These are phyloP conservation scores for Piper betle DNA, from an alignment of 164 flowering plant species.

Conservation along the genomic window DNA sequence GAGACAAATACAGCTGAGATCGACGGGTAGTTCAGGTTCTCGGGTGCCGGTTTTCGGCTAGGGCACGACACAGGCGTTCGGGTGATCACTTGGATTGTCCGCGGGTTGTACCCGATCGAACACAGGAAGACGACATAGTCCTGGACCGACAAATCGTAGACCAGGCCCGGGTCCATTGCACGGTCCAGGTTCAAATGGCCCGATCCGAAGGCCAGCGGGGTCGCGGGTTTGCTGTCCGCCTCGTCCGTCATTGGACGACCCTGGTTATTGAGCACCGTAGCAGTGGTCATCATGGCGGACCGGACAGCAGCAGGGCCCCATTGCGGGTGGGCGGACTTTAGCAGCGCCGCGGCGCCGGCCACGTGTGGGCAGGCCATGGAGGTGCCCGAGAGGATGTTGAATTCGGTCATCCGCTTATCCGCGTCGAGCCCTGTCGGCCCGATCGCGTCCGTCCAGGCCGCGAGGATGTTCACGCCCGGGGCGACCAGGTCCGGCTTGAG, in stretches of 20 bases:
- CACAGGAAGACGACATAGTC: constrained; percentile 64
- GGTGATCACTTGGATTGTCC: constrained; percentile 56
- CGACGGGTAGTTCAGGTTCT: constrained; percentile 74
- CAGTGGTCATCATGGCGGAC: constrained; percentile 84
- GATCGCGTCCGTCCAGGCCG: constrained; percentile 69
- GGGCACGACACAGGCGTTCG: constrained; percentile 38
- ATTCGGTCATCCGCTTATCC: constrained; percentile 49
- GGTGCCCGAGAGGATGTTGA: constrained; percentile 76
- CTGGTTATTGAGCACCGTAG: constrained; percentile 27
- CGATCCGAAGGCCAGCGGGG: constrained; percentile 54
- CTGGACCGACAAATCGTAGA: constrained; percentile 36
- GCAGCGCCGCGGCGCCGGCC: constrained; percentile 75
- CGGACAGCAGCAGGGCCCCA: constrained; percentile 75
- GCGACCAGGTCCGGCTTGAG: constrained; percentile 78
- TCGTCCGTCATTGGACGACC: constrained; percentile 42
- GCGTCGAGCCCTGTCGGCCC: constrained; percentile 65
- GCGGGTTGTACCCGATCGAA: constrained; percentile 43
- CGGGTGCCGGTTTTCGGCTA: constrained; percentile 28
- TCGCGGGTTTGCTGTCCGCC: constrained; percentile 45
- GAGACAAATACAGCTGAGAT: constrained; percentile 38
- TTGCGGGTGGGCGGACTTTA: constrained; percentile 63
- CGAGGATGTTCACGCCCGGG: constrained; percentile 77
- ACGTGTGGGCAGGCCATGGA: constrained; percentile 89
- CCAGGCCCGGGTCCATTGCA: constrained; percentile 76
- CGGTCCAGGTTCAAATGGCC: constrained; percentile 51